Base-by-base conservation (phyloP, 345 rosid genomes). In the Eucalyptus curtisii region DNA sequence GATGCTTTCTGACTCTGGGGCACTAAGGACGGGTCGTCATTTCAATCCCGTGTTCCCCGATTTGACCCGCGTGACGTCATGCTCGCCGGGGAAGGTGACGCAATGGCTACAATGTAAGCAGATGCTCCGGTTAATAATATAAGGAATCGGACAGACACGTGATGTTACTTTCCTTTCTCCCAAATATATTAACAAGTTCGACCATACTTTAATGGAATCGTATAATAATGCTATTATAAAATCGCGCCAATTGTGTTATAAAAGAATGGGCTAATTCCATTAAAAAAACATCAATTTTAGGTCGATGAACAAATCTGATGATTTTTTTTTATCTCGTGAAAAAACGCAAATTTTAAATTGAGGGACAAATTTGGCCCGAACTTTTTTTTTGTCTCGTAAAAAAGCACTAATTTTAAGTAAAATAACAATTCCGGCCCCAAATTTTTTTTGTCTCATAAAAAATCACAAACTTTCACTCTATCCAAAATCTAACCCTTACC, bases 371-470 rank as follows among this genome's bases (percentile, higher is more conserved):
- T 13, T 49, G 7, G 2, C 6, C 3, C 6, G 5, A 14, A 2
- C 6, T 49, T 49, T 13, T 47, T 44, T 49, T 49, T 49, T 49
- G 1, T 49, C 1, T 49, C 7, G 2, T 49, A 14, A 49, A 49
- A 49, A 15, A 15, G 1, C 0, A 49, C 3, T 49, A 16, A 49
- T 16, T 5, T 49, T 49, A 49, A 3, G 20, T 49, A 15, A 16
- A 49, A 1, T 49, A 19, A 15, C 19, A 49, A 15, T 49, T 49
- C 1, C 11, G 0, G 5, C 13, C 4, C 13, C 11, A 47, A 47
- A 14, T 15, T 49, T 49, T 49, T 49, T 49, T 49, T 49, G 7
- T 49, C 3, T 49, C 19, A 49, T 49, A 6, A 49, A 49, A 49
- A 49, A 49, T 49, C 52, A 16, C 52, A 49, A 49, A 49, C 7